A percentile compares a stretch with the other conserved stretches of the same genome.
Evolutionary conservation across 2,329 filamentous ascomycete genomes (phyloP).

Genomic region (Hypoxylon sp.): DNA sequence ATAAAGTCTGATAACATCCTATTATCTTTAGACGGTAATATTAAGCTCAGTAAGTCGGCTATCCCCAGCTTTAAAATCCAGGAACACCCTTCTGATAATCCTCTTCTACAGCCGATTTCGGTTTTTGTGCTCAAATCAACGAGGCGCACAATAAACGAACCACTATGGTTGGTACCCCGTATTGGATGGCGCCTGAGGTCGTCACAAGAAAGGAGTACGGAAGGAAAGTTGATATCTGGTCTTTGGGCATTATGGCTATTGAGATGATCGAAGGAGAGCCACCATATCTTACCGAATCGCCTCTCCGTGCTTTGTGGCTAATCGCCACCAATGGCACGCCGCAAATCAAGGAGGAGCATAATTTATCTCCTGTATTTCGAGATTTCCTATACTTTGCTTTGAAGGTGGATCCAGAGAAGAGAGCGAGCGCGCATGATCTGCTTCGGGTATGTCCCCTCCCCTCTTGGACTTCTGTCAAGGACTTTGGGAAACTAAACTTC

Average conservation of each 20-base stretch:
- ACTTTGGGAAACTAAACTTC: constrained; percentile 42
- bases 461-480: constrained; percentile 32
- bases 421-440: constrained; percentile 93
- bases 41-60: constrained; percentile 87
- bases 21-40: constrained; percentile 92
- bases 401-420: constrained; percentile 97
- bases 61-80: not conserved
- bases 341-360: constrained; percentile 91
- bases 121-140: constrained; percentile 98
- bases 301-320: constrained; percentile 90
- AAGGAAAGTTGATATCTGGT: constrained; percentile 99
- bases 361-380: constrained; percentile 83
- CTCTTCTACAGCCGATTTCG: constrained; percentile 83
- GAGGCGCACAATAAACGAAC: constrained; percentile 97
- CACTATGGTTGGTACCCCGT: constrained; percentile 98
- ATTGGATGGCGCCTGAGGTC: constrained; percentile 99
- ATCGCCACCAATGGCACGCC: constrained; percentile 98
- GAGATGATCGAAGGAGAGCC: constrained; percentile 99
- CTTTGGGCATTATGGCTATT: constrained; percentile 98
- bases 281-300: constrained; percentile 95
- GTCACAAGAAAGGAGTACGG: constrained; percentile 98
- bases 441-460: constrained; percentile 77
- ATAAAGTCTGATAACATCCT: constrained; percentile 99
- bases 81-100: constrained; percentile 30
- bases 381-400: constrained; percentile 95